Conservation (phyloP, 208 protist species). For the Leishmania tarentolae region DNA sequence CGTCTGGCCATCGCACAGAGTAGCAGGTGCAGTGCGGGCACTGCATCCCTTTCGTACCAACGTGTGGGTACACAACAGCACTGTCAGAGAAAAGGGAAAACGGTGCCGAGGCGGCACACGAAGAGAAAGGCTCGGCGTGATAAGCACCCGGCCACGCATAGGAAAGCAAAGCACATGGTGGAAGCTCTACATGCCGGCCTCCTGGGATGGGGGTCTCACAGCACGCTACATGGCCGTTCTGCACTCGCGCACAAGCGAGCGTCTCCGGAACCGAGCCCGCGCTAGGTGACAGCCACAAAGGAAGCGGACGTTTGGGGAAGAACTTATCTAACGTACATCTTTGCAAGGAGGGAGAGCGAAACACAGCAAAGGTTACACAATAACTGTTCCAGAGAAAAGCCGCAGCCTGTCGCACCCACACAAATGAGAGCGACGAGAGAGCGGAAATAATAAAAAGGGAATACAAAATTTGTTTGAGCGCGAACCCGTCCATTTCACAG, state of each 20-base stretch:
- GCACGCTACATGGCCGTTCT: neutral
- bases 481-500: neutral
- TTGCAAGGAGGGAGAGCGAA: neutral
- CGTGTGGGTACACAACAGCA: neutral
- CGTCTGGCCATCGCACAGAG: neutral
- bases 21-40: neutral
- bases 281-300: neutral
- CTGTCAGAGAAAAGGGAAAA: neutral
- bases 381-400: neutral
- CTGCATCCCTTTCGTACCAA: neutral
- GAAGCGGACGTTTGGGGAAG: neutral
- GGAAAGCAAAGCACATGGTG: neutral
- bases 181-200: neutral
- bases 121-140: neutral
- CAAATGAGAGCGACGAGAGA: no score
- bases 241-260: neutral
- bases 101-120: neutral
- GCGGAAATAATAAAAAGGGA: neutral
- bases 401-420: neutral
- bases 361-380: neutral
- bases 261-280: neutral
- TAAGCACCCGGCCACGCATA: neutral
- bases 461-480: neutral
- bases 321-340: neutral
- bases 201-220: neutral